Base-by-base conservation (phyloP, 2,329 filamentous ascomycete species). In the Rhynchosporium secalis region DNA sequence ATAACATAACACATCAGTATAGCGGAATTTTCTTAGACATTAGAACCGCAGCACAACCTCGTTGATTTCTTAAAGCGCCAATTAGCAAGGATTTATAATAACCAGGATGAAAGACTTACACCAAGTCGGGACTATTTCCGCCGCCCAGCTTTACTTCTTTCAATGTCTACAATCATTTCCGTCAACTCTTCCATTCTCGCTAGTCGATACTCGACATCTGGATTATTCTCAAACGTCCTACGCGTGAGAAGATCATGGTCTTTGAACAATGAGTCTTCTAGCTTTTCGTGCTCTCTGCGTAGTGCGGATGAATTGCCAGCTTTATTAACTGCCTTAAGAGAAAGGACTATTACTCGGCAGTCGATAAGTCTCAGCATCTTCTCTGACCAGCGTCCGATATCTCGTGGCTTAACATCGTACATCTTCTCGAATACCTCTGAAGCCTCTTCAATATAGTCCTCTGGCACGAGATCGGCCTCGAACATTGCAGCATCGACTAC, bases 401-500 rank as follows among this genome's bases (percentile, higher is more conserved):
- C 45, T 3, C 2, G 7, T 9, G 62, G 52, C 7, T 31, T 2
- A 7, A 13, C 3, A 7, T 3, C 7, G n/a, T 61, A 61, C 3
- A 64, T 3, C 1, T 20, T 3, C 13, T 45, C 2, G 52, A 58
- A 64, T 1, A 58, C 46, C 3, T n/a, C 3, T 9, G 8, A 31
- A 3, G 20, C 41, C 3, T 49, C 20, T 2, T 36, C 54, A 9
- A 60, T 3, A 13, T 55, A 43, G 0, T 33, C 58, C 6, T 61
- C 46, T 0, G 62, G 62, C 12, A 64, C 15, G 2, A 65, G 26
- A 1, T 13, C 46, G 15, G 40, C 20, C 12, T 60, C 28, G 15
- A 65, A 65, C 9, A 65, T 1, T 3, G 54, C 56, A 8, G 60
- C 63, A 48, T 65, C 60, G 8, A 60, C 47, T 10, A 31, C 29